Evolutionary conservation across 306 rosid genomes (phyloP), one percentile per base, ranked within the genome.

Genomic region (Malus orientalis): DNA sequence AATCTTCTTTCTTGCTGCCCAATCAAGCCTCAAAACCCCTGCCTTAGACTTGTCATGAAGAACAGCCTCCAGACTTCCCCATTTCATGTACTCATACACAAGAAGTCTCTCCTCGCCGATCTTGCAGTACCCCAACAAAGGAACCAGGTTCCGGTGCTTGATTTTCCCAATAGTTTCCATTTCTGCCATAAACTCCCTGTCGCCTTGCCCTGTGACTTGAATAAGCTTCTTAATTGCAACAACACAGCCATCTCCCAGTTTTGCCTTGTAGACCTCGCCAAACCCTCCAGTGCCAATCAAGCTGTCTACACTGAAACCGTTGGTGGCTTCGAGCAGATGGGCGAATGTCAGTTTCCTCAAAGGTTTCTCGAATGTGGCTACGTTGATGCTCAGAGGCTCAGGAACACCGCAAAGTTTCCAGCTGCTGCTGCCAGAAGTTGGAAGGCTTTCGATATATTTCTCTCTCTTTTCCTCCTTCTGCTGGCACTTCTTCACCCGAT

Each of bases 131-230:
- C 97, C 97, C 11, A 91, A 79, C 70, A 91, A 71, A 0, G 89
- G 95, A 73, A 91, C 95, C 75, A 91, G 81, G 80, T 91, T 91
- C 74, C 95, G 78, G 72, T 91, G 95, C 78, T 91, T 91, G 66
- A 91, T 88, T 83, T 88, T 91, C 74, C 97, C 97, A 11, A 91
- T 86, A 44, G 97, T 91, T 81, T 91, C 97, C 97, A 91, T 89
- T 83, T 91, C 95, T 1, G 97, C 97, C 91, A 89, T 89, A 79
- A 91, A 91, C 82, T 91, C 97, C 76, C 97, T 84, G 69, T 91
- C 95, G 57, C 97, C 97, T 83, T 91, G 97, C 38, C 93, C 86
- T 22, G 90, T 86, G 76, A 91, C 90, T 14, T 82, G 89, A 57
- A 88, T 85, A 71, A 91, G 97, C 82, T 91, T 91, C 91, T 91